Base-by-base conservation (phyloP, 2,329 filamentous ascomycete genomes). In the Cordyceps sp. region DNA sequence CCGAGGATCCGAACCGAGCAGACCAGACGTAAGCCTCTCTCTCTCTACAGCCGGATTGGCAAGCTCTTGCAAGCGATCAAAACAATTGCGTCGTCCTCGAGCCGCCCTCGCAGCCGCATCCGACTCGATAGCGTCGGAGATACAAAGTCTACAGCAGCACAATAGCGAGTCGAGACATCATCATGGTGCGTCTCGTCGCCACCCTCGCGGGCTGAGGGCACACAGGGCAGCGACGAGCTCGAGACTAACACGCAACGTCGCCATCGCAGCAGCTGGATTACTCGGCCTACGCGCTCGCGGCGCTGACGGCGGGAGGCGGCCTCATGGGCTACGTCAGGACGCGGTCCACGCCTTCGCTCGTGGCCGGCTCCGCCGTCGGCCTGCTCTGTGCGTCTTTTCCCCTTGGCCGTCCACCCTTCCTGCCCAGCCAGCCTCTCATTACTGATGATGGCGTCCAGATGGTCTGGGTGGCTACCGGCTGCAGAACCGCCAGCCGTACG, bases 251-350 rank as follows among this genome's bases (percentile, higher is more conserved):
- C 5, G 21, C 17, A 10, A 19, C 28, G 17, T 15, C 20, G 26
- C 14, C 20, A 14, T 31, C 30, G 23, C 37, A 38, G 26, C 36
- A 41, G 30, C 47, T 55, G 29, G 48, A 54, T 35, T 66, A 59
- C 47, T 74, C 83, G 48, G 84, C 88, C 40, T 82, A 78, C 54
- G 53, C 81, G 47, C 74, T 96, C 47, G 82, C 80, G 38, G 66
- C 73, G 40, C 66, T 96, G 36, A 94, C 86, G 36, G 84, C 86
- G 32, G 68, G 78, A 35, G 90, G 90, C 45, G 90, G 90, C 41
- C 78, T 82, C 37, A 79, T 81, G 49, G 90, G 90, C 49, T 98
- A 84, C 57, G 64, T 78, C 28, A 76, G 78, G 52, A 90, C 86
- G 1, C 72, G 83, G 36, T 96, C 86, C 17, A 54, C 93, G 31